phyloP scores from a whole-genome alignment of 257 asterid species.

The Solanum tarapatanum region DNA sequence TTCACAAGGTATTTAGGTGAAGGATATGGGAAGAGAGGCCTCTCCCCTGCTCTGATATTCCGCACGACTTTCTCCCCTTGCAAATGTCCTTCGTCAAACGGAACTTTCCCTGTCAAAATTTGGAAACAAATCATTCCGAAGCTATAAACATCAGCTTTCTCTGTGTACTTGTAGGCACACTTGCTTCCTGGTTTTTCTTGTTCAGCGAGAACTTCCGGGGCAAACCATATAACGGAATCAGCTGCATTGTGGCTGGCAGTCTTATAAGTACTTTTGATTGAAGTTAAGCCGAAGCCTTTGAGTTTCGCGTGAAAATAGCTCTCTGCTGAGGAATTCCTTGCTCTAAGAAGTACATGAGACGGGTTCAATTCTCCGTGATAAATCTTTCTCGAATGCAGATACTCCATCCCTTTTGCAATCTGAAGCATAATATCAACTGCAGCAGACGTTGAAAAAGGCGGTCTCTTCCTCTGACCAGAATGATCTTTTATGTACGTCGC shows the following conservation, averaged over 20 bases:
- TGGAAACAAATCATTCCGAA: slow-evolving; percentile 86
- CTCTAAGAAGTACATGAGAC: slow-evolving; percentile 49
- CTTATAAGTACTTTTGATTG: slow-evolving; percentile 21
- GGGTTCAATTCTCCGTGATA: slow-evolving; percentile 74
- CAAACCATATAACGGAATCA: slow-evolving; percentile 65
- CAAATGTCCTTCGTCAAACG: slow-evolving; percentile 62
- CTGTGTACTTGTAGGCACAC: slow-evolving; percentile 21
- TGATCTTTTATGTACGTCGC: slow-evolving; percentile 48
- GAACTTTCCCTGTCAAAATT: slow-evolving; percentile 69
- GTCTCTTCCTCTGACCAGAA: slow-evolving; percentile 41
- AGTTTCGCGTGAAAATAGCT: slow-evolving; percentile 45
- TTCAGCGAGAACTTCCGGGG: slow-evolving; percentile 77
- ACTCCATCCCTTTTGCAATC: slow-evolving; percentile 86
- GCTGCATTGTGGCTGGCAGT: slow-evolving; percentile 8
- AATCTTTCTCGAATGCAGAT: slow-evolving; percentile 55
- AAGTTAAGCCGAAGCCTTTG: slow-evolving; percentile 46
- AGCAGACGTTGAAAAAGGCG: slow-evolving; percentile 46
- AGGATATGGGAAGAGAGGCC: slow-evolving; percentile 79
- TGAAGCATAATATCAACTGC: slow-evolving; percentile 82
- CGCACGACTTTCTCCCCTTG: slow-evolving; percentile 75
- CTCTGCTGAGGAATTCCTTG: slow-evolving; percentile 32
- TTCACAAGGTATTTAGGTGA: slow-evolving; percentile 62
- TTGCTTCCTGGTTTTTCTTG: slow-evolving; percentile 29
- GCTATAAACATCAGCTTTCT: slow-evolving; percentile 79
- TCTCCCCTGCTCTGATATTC: slow-evolving; percentile 67